phyloP scores from a whole-genome alignment of 225 moss, liverwort and hornwort species.

The Bryum argenteum region DNA sequence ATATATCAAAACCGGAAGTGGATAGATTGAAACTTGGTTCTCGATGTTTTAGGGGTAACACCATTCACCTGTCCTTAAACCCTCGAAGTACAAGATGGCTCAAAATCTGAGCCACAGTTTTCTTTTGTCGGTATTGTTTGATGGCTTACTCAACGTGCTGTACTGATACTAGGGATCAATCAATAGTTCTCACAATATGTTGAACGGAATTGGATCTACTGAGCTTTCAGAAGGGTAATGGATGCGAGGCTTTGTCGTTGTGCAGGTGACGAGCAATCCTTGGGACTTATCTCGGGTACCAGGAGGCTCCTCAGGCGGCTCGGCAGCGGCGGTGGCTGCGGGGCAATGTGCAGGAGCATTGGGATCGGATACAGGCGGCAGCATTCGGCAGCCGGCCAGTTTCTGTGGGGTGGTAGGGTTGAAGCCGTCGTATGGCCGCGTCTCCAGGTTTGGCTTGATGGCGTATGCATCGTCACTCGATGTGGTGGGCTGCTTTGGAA shows the following conservation, averaged over 20 bases:
- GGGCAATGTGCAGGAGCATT: slow-evolving; percentile 87
- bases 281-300: slow-evolving; percentile 96
- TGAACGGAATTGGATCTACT: background rate
- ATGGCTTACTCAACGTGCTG: background rate
- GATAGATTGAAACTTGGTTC: too few relatives aligned
- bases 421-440: slow-evolving; percentile 92
- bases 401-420: slow-evolving; percentile 94
- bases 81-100: background rate
- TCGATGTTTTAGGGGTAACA: background rate
- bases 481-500: slow-evolving; percentile 86
- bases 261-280: slow-evolving; percentile 82
- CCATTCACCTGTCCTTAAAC: background rate
- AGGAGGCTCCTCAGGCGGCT: slow-evolving; percentile 94
- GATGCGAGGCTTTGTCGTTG: background rate
- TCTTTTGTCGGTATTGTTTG: background rate
- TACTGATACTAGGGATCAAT: background rate
- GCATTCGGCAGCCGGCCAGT: slow-evolving; percentile 89
- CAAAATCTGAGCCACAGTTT: background rate
- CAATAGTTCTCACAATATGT: background rate
- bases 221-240: background rate
- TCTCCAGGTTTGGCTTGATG: slow-evolving; percentile 95
- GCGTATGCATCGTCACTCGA: slow-evolving; percentile 95
- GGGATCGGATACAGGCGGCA: slow-evolving; percentile 95
- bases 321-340: slow-evolving; percentile 92
- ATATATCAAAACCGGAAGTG: too few relatives aligned